These are phyloP conservation scores for Acidiella bohemica DNA, from an alignment of 495 filamentous ascomycete genomes.

Conservation along the genomic window DNA sequence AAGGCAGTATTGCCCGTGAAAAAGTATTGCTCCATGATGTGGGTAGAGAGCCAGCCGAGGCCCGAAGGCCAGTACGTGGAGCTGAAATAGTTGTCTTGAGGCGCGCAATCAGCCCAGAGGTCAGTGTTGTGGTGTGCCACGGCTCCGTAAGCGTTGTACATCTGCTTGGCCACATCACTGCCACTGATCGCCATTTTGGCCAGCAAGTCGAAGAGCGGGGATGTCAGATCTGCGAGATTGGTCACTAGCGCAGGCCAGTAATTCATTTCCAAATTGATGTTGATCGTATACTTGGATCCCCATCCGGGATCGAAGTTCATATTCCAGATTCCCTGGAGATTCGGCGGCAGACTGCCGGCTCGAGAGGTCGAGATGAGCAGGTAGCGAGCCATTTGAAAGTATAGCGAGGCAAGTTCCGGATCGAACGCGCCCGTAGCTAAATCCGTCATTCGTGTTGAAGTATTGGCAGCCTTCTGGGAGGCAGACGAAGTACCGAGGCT, in stretches of 20 bases:
- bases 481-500: slow-evolving; percentile 4
- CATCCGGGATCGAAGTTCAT: slow-evolving; percentile 36
- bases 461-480: not conserved
- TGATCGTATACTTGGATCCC: slow-evolving; percentile 44
- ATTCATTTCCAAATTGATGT: slow-evolving; percentile 49
- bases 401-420: slow-evolving; percentile 30
- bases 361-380: slow-evolving; percentile 36
- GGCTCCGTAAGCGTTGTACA: slow-evolving; percentile 35
- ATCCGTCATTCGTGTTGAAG: not conserved
- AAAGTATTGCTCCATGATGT: slow-evolving; percentile 17
- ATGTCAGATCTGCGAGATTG: slow-evolving; percentile 23
- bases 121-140: slow-evolving; percentile 21
- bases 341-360: slow-evolving; percentile 37
- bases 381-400: slow-evolving; percentile 38
- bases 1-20: slow-evolving; percentile 15
- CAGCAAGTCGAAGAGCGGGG: slow-evolving; percentile 32
- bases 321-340: slow-evolving; percentile 47
- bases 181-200: slow-evolving; percentile 29
- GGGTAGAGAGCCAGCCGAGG: slow-evolving; percentile 12
- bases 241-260: slow-evolving; percentile 36
- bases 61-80: slow-evolving; percentile 16
- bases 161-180: slow-evolving; percentile 28
- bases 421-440: slow-evolving; percentile 2
- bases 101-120: slow-evolving; percentile 19
- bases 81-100: slow-evolving; percentile 14